Conservation (phyloP, 805 yeast genomes). For the Lachancea thermotolerans region DNA sequence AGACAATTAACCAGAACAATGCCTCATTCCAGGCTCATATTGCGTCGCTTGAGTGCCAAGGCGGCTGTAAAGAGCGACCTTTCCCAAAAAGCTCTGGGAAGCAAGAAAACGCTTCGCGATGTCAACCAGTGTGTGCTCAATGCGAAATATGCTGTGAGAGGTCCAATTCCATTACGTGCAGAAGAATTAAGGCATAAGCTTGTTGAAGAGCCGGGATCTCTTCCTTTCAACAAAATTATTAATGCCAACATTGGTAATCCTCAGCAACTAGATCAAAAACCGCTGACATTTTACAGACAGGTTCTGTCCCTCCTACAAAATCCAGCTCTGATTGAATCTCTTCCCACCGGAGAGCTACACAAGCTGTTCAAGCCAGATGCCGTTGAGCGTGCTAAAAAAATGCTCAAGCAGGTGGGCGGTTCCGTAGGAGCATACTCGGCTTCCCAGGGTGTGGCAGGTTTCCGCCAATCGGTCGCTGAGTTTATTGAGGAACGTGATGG, state of each 20-base stretch:
- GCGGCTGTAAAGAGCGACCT: not conserved
- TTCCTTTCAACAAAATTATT: slow-evolving; percentile 74
- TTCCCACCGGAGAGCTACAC: slow-evolving; percentile 5
- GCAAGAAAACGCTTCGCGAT: slow-evolving; percentile 34
- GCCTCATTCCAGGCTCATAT: slow-evolving; percentile 2
- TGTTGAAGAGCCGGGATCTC: slow-evolving; percentile 45
- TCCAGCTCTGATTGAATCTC: slow-evolving; percentile 52
- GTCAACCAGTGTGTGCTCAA: slow-evolving; percentile 68
- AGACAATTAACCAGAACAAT: not conserved
- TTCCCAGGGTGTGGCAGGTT: slow-evolving; percentile 75
- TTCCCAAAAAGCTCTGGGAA: not conserved
- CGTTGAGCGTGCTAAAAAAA: slow-evolving; percentile 54
- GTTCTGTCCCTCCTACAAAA: slow-evolving; percentile 81
- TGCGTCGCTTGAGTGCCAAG: slow-evolving; percentile 3
- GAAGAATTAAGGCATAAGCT: slow-evolving; percentile 68
- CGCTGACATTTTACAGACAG: slow-evolving; percentile 92
- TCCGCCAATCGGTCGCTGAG: slow-evolving; percentile 73
- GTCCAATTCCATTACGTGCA: slow-evolving; percentile 87
- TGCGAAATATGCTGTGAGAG: slow-evolving; percentile 96
- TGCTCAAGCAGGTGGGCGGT: slow-evolving; percentile 56
- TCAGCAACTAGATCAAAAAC: slow-evolving; percentile 91
- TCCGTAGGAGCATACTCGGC: slow-evolving; percentile 94
- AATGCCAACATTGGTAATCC: slow-evolving; percentile 97
- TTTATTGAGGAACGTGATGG: slow-evolving; percentile 81
- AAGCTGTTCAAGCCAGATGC: slow-evolving; percentile 57